Base-by-base conservation (phyloP, 2,329 filamentous ascomycete genomes). In the Aspergillus latus region DNA sequence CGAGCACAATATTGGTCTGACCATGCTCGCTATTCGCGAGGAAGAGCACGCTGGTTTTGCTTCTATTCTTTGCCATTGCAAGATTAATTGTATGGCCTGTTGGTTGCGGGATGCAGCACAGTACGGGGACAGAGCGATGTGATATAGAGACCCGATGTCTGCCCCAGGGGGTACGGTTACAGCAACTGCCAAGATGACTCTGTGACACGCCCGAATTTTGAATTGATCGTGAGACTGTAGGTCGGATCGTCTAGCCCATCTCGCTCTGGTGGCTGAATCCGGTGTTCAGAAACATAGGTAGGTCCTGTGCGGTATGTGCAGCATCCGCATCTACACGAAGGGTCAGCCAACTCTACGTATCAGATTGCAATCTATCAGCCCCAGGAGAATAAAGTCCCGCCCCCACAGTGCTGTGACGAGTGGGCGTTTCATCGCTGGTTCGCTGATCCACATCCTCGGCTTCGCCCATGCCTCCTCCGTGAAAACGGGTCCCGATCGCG, bases 1-100 rank as follows among this genome's bases (percentile, higher is more conserved):
- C 78, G 6, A 82, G 59, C 39, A 78, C 70, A 26, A 80, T 74
- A 60, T 79, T 81, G 15, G 76, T 74, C 54, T 80, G 75, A 3
- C 79, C 79, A 56, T 73, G 72, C 54, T 81, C 79, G 49, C 71
- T 69, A 60, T 76, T 79, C 3, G 78, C 76, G 40, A 81, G 61
- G 42, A 81, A 73, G 1, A 81, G 65, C 7, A 78, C 67, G 4
- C 52, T 61, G 34, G 54, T 63, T 1, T 21, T 21, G 21, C 21
- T 21, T 21, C 21, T 21, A 21, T 21, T 21, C 21, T 28, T 15
- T 49, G 51, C 11, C 39, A 42, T 42, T 6, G 39, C 10, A 15
- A 11, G n/a, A 11, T 8, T 42, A 15, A 21, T 21, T 13, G 7
- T 11, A 13, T 37, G 34, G 34, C 34, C 34, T 37, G 34, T 11